A percentile compares a stretch with the other conserved stretches of the same genome.
phyloP scores from a whole-genome alignment of 345 rosid species.

The Lepidium sativum region DNA sequence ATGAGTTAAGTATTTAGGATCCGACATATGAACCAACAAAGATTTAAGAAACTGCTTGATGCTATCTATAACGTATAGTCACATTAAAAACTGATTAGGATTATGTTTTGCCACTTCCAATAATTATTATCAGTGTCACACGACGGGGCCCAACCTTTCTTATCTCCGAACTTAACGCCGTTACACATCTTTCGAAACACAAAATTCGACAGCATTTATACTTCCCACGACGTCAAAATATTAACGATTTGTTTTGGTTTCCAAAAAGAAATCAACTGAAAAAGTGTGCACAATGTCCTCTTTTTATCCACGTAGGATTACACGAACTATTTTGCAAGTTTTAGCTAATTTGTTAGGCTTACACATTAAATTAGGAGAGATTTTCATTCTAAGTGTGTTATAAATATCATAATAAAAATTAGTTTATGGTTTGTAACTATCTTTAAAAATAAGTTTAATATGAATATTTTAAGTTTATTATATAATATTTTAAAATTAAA shows the following conservation, averaged over 20 bases:
- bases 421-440: too few species aligned
- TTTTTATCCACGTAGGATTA: conserved; percentile 27
- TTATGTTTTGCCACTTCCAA: neutral
- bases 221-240: conserved; percentile 14
- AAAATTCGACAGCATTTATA: conserved; percentile 15
- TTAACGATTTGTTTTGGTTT: neutral
- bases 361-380: too few species aligned
- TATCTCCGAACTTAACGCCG: conserved; percentile 29
- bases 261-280: conserved; percentile 5
- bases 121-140: conserved; percentile 17
- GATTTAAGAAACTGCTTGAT: neutral
- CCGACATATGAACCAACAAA: neutral
- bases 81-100: neutral
- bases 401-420: too few species aligned
- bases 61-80: neutral
- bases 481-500: too few species aligned
- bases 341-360: too few species aligned
- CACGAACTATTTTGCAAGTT: too few species aligned
- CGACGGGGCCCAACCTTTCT: conserved; percentile 7
- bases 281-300: conserved; percentile 28
- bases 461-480: too few species aligned
- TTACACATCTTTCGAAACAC: neutral
- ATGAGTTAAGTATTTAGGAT: neutral
- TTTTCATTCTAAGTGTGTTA: too few species aligned
- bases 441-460: too few species aligned